Percentiles rank a stretch among this genome's conserved stretches.
Conservation (phyloP, 768 basidiomycete genomes). For the Suillus hirtellus region DNA sequence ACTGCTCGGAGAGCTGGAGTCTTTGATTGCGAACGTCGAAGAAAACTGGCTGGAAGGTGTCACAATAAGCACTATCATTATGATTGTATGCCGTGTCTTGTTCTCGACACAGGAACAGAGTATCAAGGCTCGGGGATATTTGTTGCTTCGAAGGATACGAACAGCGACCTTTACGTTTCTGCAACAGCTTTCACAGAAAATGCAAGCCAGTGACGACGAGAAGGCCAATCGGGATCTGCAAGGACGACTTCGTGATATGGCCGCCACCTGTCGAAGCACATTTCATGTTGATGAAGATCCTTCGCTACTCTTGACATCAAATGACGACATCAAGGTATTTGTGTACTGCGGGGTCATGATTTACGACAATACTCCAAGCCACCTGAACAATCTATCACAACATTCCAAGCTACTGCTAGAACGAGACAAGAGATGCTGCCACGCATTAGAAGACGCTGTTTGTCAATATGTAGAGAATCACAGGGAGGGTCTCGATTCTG, state of each 20-base stretch:
- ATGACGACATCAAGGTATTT: slow-evolving; percentile 25
- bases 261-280: slow-evolving; percentile 39
- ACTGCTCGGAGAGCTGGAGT: slow-evolving; percentile 38
- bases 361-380: slow-evolving; percentile 25
- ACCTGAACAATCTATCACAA: slow-evolving; percentile 10
- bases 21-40: slow-evolving; percentile 35
- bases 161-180: slow-evolving; percentile 37
- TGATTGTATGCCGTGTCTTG: slow-evolving; percentile 39
- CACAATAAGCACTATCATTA: slow-evolving; percentile 35
- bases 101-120: slow-evolving; percentile 19
- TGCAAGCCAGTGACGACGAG: slow-evolving; percentile 18
- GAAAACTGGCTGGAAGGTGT: slow-evolving; percentile 43
- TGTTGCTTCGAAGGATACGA: slow-evolving; percentile 35
- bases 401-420: slow-evolving; percentile 25
- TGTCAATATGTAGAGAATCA: slow-evolving; percentile 2
- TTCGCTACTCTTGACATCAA: slow-evolving; percentile 19
- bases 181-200: slow-evolving; percentile 27
- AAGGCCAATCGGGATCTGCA: slow-evolving; percentile 17
- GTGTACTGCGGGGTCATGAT: slow-evolving; percentile 28
- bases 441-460: slow-evolving; percentile 21
- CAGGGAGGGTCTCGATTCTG: slow-evolving; percentile 21
- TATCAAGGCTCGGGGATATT: slow-evolving; percentile 21
- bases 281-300: slow-evolving; percentile 27
- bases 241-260: slow-evolving; percentile 36
- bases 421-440: slow-evolving; percentile 34